These are phyloP conservation scores for Petunia secreta DNA, from an alignment of 257 asterid species.

Conservation along the genomic window DNA sequence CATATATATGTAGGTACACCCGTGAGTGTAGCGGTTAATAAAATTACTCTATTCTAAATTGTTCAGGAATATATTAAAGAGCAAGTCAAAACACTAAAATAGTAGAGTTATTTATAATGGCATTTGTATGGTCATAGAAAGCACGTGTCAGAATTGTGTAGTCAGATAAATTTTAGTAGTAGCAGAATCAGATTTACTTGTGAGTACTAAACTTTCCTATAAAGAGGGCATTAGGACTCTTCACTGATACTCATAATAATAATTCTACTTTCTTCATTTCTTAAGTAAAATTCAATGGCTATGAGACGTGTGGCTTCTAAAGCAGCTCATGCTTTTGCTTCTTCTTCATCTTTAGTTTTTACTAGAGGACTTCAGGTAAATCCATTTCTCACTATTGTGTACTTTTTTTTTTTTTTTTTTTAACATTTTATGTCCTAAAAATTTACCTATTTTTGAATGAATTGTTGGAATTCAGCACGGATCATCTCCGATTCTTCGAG, in stretches of 20 bases:
- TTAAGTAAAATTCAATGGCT: slow-evolving; percentile 47
- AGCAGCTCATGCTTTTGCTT: slow-evolving; percentile 64
- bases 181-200: not conserved
- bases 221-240: not conserved
- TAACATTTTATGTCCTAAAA: not conserved
- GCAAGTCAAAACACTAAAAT: not conserved
- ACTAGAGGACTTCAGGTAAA: slow-evolving; percentile 73
- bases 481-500: not conserved
- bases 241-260: not conserved
- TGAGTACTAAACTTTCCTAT: not conserved
- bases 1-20: too few relatives aligned
- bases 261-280: not conserved
- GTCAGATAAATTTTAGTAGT: not conserved
- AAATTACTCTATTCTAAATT: too few relatives aligned
- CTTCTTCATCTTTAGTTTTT: slow-evolving; percentile 41
- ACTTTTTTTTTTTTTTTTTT: not conserved
- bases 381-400: not conserved
- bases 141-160: not conserved
- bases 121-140: not conserved
- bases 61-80: too few relatives aligned
- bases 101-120: not conserved
- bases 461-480: not conserved
- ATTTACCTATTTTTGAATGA: not conserved
- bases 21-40: too few relatives aligned
- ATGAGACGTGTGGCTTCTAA: slow-evolving; percentile 72